Evolutionary conservation across 495 filamentous ascomycete species (phyloP), one percentile per base, ranked within the genome.

Genomic region (Penicillium silybi): DNA sequence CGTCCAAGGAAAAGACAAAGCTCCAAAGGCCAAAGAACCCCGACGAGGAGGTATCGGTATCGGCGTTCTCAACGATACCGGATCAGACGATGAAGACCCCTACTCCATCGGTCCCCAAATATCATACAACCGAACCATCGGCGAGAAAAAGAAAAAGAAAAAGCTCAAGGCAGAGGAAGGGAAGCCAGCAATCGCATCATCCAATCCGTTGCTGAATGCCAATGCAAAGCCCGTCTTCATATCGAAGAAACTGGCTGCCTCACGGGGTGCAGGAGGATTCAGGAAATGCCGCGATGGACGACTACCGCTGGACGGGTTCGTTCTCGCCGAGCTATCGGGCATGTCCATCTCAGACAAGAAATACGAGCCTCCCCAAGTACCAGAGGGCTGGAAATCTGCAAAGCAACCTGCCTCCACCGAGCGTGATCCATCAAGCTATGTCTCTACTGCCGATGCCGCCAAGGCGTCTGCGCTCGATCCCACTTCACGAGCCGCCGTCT

Each of bases 21-120:
- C 58, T 50, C 65, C 70, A 26, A 76, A 76, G 46, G 73, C 77
- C 13, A 80, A 81, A 35, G 79, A 72, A 45, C 65, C 78, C 16
- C 67, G 59, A 6, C 79, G 80, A 25, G 81, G 85, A 42, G 88
- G 85, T 0, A 90, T 98, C 42, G 93, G 93, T 0, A 86, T 95
- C 13, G 93, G 93, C 3, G 74, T 97, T 18, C 68, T 98, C 45
- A 98, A 97, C 61, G 93, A 97, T 53, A 95, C 85, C 16, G 92
- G 90, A 3, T 97, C 93, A n/a, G 93, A 97, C 59, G 92, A 97
- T 48, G 93, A 97, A 62, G 95, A 97, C 61, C 88, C 89, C 0
- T 97, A 97, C 69, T 88, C 89, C 41, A 81, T 97, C 18, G 92
- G 93, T 0, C 93, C 93, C 7, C 84, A 84, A 61, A 92, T 95